Conservation (phyloP, 345 rosid genomes). For the Noccaea bulbosa region DNA sequence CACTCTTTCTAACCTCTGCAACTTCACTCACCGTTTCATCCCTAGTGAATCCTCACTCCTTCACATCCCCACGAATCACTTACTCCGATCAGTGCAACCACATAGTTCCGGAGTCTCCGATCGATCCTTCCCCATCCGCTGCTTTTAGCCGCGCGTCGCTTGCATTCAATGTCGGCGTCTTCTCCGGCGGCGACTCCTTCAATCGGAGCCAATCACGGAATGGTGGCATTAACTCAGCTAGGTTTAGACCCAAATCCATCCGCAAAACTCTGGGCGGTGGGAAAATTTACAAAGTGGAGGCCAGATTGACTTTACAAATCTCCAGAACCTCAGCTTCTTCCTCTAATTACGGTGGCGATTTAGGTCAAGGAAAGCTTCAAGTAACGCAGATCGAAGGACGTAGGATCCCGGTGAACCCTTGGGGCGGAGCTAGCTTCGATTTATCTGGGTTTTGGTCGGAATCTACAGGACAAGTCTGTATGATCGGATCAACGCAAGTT, state of each 20-base stretch:
- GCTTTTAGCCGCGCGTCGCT: slow-evolving; percentile 36
- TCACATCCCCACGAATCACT: slow-evolving; percentile 30
- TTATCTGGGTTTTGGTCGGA: slow-evolving; percentile 76
- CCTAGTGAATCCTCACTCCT: slow-evolving; percentile 29
- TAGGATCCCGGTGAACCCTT: slow-evolving; percentile 45
- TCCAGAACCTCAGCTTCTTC: slow-evolving; percentile 40
- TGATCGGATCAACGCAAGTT: slow-evolving; percentile 73
- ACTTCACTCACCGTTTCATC: slow-evolving; percentile 39
- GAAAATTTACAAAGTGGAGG: slow-evolving; percentile 46
- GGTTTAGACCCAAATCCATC: slow-evolving; percentile 38
- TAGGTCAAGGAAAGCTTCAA: slow-evolving; percentile 46
- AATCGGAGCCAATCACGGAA: background rate
- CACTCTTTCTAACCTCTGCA: slow-evolving; percentile 27
- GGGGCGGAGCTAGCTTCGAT: slow-evolving; percentile 45
- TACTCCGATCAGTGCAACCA: slow-evolving; percentile 61
- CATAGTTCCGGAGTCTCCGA: slow-evolving; percentile 52
- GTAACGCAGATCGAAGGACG: slow-evolving; percentile 58
- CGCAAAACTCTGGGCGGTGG: slow-evolving; percentile 36
- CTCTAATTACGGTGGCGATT: slow-evolving; percentile 31
- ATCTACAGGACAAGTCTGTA: slow-evolving; percentile 73
- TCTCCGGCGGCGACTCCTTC: slow-evolving; percentile 60
- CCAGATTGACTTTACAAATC: slow-evolving; percentile 45
- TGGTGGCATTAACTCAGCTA: slow-evolving; percentile 38
- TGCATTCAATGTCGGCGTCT: slow-evolving; percentile 46
- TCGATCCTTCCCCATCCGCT: slow-evolving; percentile 36